Percentiles rank a stretch among this genome's conserved stretches.
phyloP scores from a whole-genome alignment of 768 basidiomycete genomes.

The Collybia nuda region DNA sequence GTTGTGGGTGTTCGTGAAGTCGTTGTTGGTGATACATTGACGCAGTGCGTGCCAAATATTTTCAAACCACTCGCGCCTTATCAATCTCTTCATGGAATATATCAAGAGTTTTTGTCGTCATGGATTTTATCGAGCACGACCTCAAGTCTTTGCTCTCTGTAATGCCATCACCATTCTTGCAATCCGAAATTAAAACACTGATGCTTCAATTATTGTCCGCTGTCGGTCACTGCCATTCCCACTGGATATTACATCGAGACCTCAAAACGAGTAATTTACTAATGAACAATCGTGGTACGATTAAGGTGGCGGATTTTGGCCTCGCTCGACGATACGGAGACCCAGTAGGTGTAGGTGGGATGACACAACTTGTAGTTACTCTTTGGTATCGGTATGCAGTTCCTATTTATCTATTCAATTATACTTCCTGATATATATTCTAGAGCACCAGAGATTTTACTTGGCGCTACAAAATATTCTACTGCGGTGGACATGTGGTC shows the following conservation, averaged over 20 bases:
- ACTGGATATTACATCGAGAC: constrained; percentile 98
- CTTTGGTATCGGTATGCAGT: constrained; percentile 90
- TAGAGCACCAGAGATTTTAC: constrained; percentile 92
- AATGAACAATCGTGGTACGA: constrained; percentile 98
- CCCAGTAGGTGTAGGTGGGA: constrained; percentile 92
- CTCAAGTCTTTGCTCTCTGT: constrained; percentile 92
- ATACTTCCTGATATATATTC: constrained; percentile 13
- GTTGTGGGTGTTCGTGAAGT: constrained; percentile 97
- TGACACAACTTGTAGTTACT: constrained; percentile 98
- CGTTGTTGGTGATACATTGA: constrained; percentile 96
- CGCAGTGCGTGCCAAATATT: constrained; percentile 76
- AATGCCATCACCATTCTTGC: constrained; percentile 96
- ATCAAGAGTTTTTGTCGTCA: constrained; percentile 93
- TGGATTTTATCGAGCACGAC: constrained; percentile 99
- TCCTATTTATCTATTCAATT: constrained; percentile 1
- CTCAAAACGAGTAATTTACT: constrained; percentile 96
- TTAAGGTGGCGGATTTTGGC: constrained; percentile 99
- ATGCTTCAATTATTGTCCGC: constrained; percentile 93
- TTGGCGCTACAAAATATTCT: constrained; percentile 91
- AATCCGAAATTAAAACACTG: constrained; percentile 97
- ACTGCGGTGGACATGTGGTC: constrained; percentile 99
- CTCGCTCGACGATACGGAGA: constrained; percentile 95
- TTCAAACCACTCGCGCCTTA: not conserved
- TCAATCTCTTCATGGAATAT: constrained; percentile 26
- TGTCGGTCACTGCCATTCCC: constrained; percentile 88